Evolutionary conservation across 495 filamentous ascomycete species (phyloP), one percentile per base, ranked within the genome.

Genomic region (Penicillium tannophilum): DNA sequence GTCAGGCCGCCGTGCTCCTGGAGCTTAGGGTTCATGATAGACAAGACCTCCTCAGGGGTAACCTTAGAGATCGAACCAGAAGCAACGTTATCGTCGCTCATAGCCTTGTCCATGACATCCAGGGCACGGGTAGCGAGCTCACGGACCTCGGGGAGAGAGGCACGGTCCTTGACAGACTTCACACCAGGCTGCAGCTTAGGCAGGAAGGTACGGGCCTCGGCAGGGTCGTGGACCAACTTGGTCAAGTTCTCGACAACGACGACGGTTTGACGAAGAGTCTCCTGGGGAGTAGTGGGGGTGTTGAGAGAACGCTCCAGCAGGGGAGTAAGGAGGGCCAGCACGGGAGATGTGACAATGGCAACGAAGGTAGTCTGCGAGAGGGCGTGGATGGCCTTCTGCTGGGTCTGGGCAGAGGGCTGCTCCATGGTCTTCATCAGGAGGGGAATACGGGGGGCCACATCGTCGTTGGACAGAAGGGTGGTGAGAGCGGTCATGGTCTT

Each of bases 161-260:
- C 93, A 47, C 92, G 84, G 60, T 92, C 87, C 65, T 89, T 84
- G 56, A 98, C 93, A 30, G 76, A 82, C 81, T 97, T 91, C 17
- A 99, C 86, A 84, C 94, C 94, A 42, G 94, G 94, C 70, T 90
- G 90, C 43, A 99, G 86, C 73, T 96, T 97, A 46, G 94, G 94
- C 65, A 99, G 79, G 83, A 99, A 99, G 60, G 92, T 90, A 44
- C 95, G 84, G 19, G 94, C 94, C 77, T 99, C 94, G 33, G 97
- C 85, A 6, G 94, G 94, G 69, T 99, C 95, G 73, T 99, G 94
- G 26, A 99, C 94, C 28, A 99, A 83, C 80, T 97, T 99, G 48
- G 94, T 99, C 77, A 99, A 75, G 73, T 99, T 99, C 78, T 99
- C 94, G 30, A 95, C 91, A n/a, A 99, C 96, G 17, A 98, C 90